phyloP scores from a whole-genome alignment of 2,329 filamentous ascomycete species.

The Trichoderma sp. region DNA sequence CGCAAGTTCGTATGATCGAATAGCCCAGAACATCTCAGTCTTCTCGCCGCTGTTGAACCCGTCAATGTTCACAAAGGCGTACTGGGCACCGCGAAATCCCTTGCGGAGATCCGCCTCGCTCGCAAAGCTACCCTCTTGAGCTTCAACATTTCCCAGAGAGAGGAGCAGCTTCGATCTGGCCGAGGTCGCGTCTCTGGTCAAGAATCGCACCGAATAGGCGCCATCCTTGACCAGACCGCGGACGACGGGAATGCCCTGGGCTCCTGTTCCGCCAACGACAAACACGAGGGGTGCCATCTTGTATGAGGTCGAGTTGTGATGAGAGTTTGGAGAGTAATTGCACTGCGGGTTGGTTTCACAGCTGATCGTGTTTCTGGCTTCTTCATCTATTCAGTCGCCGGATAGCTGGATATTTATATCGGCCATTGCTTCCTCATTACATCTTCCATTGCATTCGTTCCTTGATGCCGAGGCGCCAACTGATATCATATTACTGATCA shows the following conservation, averaged over 20 bases:
- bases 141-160: conserved; percentile 46
- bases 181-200: conserved; percentile 49
- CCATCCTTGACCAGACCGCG: conserved; percentile 43
- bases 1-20: conserved; percentile 44
- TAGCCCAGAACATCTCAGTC: conserved; percentile 50
- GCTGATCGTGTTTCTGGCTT: not conserved
- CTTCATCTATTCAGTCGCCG: not conserved
- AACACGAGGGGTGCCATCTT: conserved; percentile 29
- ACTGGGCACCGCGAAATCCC: conserved; percentile 47
- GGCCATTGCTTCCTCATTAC: not conserved
- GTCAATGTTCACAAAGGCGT: conserved; percentile 57
- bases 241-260: conserved; percentile 52
- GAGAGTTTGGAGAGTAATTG: not conserved
- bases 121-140: conserved; percentile 50
- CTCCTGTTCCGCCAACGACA: conserved; percentile 53
- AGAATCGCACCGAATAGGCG: conserved; percentile 46
- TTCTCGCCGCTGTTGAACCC: conserved; percentile 56
- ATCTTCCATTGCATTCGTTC: not conserved
- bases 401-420: conserved; percentile 1
- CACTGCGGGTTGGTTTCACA: not conserved
- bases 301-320: not conserved
- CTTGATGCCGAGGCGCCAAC: not conserved
- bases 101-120: conserved; percentile 46
- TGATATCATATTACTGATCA: conserved; percentile 14
- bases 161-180: conserved; percentile 44